A percentile compares a stretch with the other conserved stretches of the same genome.
phyloP scores from a whole-genome alignment of 2,329 filamentous ascomycete genomes.

The Alternaria brassicae region DNA sequence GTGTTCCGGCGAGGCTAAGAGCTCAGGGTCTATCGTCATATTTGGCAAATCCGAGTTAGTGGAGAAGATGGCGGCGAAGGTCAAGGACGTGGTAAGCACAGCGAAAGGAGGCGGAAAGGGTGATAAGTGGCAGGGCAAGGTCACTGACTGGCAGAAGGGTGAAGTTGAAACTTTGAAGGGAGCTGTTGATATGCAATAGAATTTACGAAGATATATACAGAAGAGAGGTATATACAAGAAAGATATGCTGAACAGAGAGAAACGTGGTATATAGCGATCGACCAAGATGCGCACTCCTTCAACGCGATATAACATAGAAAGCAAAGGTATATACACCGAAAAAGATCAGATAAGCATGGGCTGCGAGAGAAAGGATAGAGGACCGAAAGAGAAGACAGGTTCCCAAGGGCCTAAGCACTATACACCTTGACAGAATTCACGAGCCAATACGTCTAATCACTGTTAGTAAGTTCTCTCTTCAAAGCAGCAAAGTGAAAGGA shows the following conservation, averaged over 20 bases:
- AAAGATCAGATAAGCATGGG: background rate
- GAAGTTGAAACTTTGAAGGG: constrained; percentile 39
- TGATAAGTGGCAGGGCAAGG: constrained; percentile 46
- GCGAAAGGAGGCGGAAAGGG: constrained; percentile 45
- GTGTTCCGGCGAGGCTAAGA: constrained; percentile 38
- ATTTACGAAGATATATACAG: background rate
- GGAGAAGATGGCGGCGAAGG: constrained; percentile 30
- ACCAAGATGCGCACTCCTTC: background rate
- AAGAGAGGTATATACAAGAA: background rate
- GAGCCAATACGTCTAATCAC: constrained; percentile 46
- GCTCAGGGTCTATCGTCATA: constrained; percentile 37
- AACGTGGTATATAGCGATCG: background rate
- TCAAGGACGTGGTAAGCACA: constrained; percentile 35
- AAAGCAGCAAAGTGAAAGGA: rapidly evolving
- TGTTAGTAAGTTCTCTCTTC: constrained; percentile 11
- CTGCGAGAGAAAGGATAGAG: background rate
- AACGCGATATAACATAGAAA: background rate
- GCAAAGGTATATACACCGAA: background rate
- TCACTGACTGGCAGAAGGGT: constrained; percentile 43
- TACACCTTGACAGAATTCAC: constrained; percentile 52
- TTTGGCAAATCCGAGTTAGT: constrained; percentile 36
- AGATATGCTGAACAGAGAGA: background rate
- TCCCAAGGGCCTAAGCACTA: constrained; percentile 28
- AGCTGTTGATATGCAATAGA: constrained; percentile 23
- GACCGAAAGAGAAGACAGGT: background rate